Percentiles rank a stretch among this genome's conserved stretches.
phyloP scores from a whole-genome alignment of 805 yeast genomes.

The Ogataea dorogensis region DNA sequence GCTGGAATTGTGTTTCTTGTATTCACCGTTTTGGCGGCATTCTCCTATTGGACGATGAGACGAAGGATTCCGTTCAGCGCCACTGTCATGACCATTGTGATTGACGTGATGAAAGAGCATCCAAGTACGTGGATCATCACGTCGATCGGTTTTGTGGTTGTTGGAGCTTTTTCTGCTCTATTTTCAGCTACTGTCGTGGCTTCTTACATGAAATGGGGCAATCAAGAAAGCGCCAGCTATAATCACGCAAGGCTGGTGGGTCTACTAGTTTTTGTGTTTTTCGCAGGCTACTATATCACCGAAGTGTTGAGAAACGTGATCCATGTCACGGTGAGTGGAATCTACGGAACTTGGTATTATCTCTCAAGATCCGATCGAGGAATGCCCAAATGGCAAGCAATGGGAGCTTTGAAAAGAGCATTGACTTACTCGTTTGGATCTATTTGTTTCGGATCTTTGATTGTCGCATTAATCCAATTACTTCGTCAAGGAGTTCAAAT shows the following conservation, averaged over 20 bases:
- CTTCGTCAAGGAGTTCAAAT: slow-evolving; percentile 53
- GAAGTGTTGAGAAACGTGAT: slow-evolving; percentile 80
- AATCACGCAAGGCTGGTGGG: slow-evolving; percentile 24
- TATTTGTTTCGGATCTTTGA: slow-evolving; percentile 73
- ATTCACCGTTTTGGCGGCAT: slow-evolving; percentile 18
- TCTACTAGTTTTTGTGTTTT: slow-evolving; percentile 72
- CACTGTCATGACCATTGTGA: slow-evolving; percentile 38
- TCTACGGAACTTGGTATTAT: slow-evolving; percentile 93
- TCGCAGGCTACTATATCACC: slow-evolving; percentile 79
- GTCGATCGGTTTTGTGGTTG: slow-evolving; percentile 40
- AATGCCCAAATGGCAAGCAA: slow-evolving; percentile 74
- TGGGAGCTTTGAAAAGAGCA: slow-evolving; percentile 74
- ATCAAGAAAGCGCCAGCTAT: slow-evolving; percentile 15
- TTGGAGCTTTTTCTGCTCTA: slow-evolving; percentile 62
- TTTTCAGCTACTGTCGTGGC: slow-evolving; percentile 71
- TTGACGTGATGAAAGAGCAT: slow-evolving; percentile 67
- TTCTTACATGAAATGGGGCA: slow-evolving; percentile 70
- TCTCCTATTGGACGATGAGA: slow-evolving; percentile 21
- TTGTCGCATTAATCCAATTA: slow-evolving; percentile 74
- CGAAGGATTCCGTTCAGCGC: slow-evolving; percentile 31
- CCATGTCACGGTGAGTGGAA: slow-evolving; percentile 80
- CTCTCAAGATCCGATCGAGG: slow-evolving; percentile 49
- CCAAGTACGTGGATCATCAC: slow-evolving; percentile 62
- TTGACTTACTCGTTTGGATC: slow-evolving; percentile 87
- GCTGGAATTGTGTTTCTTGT: slow-evolving; percentile 63